Evolutionary conservation across 768 basidiomycete genomes (phyloP).

Genomic region (Xerocomellus amylosporus): DNA sequence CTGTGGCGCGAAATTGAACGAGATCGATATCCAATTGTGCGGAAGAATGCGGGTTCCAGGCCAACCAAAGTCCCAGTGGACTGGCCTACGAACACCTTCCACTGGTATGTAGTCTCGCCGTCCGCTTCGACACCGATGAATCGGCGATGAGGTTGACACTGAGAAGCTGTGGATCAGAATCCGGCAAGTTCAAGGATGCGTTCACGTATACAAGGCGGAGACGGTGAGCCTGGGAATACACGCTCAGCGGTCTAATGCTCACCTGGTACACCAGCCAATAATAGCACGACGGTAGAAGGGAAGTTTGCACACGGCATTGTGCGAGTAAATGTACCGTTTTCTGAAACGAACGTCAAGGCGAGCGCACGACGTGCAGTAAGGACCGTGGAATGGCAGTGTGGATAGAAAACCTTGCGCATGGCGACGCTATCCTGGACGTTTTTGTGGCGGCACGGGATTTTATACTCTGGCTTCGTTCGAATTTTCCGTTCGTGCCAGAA

Average conservation of each 20-base stretch:
- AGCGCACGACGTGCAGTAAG: not conserved
- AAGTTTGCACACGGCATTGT: not conserved
- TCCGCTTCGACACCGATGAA: slow-evolving; percentile 43
- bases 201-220: slow-evolving; percentile 4
- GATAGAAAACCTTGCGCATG: too few relatives aligned
- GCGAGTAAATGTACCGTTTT: not conserved
- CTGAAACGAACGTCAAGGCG: not conserved
- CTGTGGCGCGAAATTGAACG: not conserved
- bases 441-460: not conserved
- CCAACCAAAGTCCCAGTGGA: slow-evolving; percentile 31
- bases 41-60: slow-evolving; percentile 33
- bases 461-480: not conserved
- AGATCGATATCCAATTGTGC: slow-evolving; percentile 25
- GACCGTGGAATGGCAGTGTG: too few relatives aligned
- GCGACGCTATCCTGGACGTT: not conserved
- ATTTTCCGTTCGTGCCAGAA: not conserved
- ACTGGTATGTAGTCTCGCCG: slow-evolving; percentile 42
- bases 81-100: slow-evolving; percentile 32
- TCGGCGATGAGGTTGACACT: slow-evolving; percentile 35
- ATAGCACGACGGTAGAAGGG: not conserved
- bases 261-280: slow-evolving; percentile 7
- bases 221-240: not conserved
- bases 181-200: slow-evolving; percentile 43
- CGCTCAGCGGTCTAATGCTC: not conserved
- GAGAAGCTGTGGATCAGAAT: slow-evolving; percentile 43